These are phyloP conservation scores for Paramecium biaurelia DNA, from an alignment of 73 alveolate species.

Conservation along the genomic window DNA sequence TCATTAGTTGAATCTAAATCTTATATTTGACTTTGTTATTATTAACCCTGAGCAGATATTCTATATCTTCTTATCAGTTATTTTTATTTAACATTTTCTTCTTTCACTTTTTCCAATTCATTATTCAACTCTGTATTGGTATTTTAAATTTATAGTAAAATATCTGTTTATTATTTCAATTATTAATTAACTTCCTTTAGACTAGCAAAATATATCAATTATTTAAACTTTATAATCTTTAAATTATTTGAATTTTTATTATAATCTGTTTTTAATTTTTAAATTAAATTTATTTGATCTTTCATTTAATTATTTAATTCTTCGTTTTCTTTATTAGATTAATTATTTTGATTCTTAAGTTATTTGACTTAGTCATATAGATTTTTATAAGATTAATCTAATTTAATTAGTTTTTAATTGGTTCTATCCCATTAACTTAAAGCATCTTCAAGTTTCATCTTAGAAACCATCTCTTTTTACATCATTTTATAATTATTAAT, in stretches of 20 bases:
- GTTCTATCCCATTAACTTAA: conserved; percentile 28
- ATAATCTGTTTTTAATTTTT: not conserved
- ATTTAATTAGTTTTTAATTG: not conserved
- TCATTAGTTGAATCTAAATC: not conserved
- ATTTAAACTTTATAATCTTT: not conserved
- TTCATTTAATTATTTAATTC: not conserved
- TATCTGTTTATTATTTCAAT: not conserved
- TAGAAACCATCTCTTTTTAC: not conserved
- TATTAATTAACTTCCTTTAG: not conserved
- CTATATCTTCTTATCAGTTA: not conserved
- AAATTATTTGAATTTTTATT: not conserved
- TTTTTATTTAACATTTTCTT: not conserved
- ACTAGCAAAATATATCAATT: not conserved
- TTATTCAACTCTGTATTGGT: not conserved
- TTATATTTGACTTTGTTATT: not conserved
- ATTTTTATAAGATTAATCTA: not conserved
- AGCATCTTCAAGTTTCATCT: conserved; percentile 21
- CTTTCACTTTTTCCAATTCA: not conserved
- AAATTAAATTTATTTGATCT: not conserved
- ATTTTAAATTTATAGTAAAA: not conserved
- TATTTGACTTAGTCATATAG: not conserved
- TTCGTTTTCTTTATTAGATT: not conserved
- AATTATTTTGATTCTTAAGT: not conserved
- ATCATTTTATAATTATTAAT: not conserved
- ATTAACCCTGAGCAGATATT: not conserved